These are phyloP conservation scores for Galerina sulciceps DNA, from an alignment of 768 basidiomycete species.

Conservation along the genomic window DNA sequence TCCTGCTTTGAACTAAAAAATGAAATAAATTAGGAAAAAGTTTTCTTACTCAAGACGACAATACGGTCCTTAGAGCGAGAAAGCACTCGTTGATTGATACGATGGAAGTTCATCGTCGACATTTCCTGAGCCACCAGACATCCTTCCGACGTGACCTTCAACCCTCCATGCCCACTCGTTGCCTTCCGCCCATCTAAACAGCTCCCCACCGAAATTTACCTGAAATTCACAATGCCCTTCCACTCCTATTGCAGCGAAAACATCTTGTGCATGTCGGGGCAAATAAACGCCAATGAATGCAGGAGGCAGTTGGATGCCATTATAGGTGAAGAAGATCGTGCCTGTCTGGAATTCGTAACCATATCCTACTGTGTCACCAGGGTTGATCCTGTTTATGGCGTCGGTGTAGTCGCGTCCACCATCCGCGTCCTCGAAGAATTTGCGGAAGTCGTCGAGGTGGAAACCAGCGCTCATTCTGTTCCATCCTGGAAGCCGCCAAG, in stretches of 20 bases:
- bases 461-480: conserved; percentile 66
- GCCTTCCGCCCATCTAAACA: conserved; percentile 64
- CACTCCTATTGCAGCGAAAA: conserved; percentile 68
- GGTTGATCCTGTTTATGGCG: conserved; percentile 30
- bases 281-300: conserved; percentile 67
- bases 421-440: conserved; percentile 71
- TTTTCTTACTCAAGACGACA: too few relatives aligned
- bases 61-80: background rate
- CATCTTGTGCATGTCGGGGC: conserved; percentile 54
- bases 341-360: conserved; percentile 62
- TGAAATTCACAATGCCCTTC: conserved; percentile 55
- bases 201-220: conserved; percentile 69
- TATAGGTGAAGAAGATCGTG: conserved; percentile 66
- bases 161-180: conserved; percentile 71
- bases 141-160: conserved; percentile 61
- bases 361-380: conserved; percentile 63
- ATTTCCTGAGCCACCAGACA: conserved; percentile 35
- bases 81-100: conserved; percentile 26
- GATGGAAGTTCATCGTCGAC: conserved; percentile 52
- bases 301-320: conserved; percentile 55
- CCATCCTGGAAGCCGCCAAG: conserved; percentile 74
- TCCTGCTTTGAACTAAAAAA: too few relatives aligned
- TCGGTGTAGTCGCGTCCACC: conserved; percentile 64
- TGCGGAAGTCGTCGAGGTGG: conserved; percentile 73
- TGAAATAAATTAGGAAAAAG: too few relatives aligned